Evolutionary conservation across 139 green algal genomes (phyloP), one percentile per base, ranked within the genome.

Genomic region (Chlamydomonas asymmetrica): DNA sequence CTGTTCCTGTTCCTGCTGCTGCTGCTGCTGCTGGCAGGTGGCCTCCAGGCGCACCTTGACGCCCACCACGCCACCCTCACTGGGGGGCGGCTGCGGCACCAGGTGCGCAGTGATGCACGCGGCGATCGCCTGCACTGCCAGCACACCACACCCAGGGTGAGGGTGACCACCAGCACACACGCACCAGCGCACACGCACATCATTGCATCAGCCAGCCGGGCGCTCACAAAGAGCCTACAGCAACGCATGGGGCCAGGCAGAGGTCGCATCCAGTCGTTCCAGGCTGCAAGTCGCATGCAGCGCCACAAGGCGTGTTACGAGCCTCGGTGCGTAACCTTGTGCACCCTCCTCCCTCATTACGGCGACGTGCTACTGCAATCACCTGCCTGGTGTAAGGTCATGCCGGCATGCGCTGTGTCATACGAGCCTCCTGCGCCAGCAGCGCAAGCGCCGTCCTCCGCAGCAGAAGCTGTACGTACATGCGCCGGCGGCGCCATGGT

Each of bases 1-100:
- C 48, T 4, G 63, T 49, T 45, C 31, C 32, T 27, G 29, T 41
- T 8, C 23, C 32, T n/a, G 35, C 49, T 37, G 27, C 45, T 23
- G 6, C 38, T 60, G 34, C 29, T 50, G 49, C 76, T 48, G 68
- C 73, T 71, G 34, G 39, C 45, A 34, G 2, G 18, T 25, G 18
- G 3, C 8, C 48, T n/a, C 45, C 32, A 41, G 5, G 32, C 0
- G 23, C 18, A 78, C 73, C n/a, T 59, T 35, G 1, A 86, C 66
- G 32, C 77, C 85, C 25, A 89, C 45, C 41, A 90, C 41, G 8
- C 83, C 83, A 63, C 78, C 82, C 48, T 90, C 85, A 13, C 59
- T 54, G 0, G 78, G 71, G 4, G 38, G 25, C 31, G 66, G 64
- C 39, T 73, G 41, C 5, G 4, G 20, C 45, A 35, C n/a, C 78